Percentiles rank a stretch among this genome's conserved stretches.
These are phyloP conservation scores for Triangularia verruculosa DNA, from an alignment of 2,329 filamentous ascomycete genomes.

Conservation along the genomic window DNA sequence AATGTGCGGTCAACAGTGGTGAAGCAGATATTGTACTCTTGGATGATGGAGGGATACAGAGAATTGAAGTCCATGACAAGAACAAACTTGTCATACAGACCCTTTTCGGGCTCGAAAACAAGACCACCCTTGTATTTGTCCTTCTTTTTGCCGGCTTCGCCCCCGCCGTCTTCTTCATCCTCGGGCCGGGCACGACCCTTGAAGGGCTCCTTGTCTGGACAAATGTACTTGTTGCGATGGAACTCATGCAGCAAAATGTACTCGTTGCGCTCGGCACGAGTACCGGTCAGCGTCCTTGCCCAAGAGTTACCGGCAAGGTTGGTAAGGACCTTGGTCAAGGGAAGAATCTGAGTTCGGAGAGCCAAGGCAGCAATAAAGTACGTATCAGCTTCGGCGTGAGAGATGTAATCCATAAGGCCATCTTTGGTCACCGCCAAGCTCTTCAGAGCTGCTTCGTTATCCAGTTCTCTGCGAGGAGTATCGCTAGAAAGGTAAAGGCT, in stretches of 20 bases:
- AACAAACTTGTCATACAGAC: constrained; percentile 96
- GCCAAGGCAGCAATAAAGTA: constrained; percentile 93
- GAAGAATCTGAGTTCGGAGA: constrained; percentile 84
- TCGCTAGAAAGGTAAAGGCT: constrained; percentile 76
- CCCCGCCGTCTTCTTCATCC: constrained; percentile 70
- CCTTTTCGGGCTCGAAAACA: constrained; percentile 96
- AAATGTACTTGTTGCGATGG: constrained; percentile 94
- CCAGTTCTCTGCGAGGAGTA: constrained; percentile 75
- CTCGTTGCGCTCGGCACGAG: constrained; percentile 94
- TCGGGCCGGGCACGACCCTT: constrained; percentile 70
- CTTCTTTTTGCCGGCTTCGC: constrained; percentile 77
- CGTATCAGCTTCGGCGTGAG: constrained; percentile 91
- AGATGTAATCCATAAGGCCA: constrained; percentile 88
- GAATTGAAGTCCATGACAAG: constrained; percentile 99
- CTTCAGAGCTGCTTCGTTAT: constrained; percentile 82
- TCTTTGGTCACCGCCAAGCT: constrained; percentile 81
- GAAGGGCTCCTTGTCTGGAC: constrained; percentile 87
- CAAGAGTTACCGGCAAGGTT: constrained; percentile 97
- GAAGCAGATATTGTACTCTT: constrained; percentile 99
- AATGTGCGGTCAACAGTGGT: constrained; percentile 84
- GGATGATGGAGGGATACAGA: constrained; percentile 96
- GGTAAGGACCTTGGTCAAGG: constrained; percentile 90
- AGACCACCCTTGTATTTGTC: constrained; percentile 99
- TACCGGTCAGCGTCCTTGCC: constrained; percentile 93
- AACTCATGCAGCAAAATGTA: constrained; percentile 99